These are phyloP conservation scores for Leccinum incarnatum DNA, from an alignment of 768 basidiomycete species.

Conservation along the genomic window DNA sequence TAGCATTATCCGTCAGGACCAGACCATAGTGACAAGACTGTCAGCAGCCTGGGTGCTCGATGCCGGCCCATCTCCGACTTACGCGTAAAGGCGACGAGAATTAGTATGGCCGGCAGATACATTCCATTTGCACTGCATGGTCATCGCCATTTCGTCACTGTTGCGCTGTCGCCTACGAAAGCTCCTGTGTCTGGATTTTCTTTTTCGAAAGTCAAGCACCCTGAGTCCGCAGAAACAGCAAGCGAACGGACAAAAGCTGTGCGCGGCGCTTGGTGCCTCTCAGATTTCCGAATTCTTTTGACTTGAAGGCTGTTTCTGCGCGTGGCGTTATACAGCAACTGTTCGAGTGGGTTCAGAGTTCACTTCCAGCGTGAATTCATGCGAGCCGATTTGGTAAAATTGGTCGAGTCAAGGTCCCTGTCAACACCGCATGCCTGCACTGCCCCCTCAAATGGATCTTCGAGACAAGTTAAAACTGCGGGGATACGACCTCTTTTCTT, in stretches of 20 bases:
- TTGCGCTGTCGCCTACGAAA: neutral
- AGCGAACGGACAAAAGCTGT: neutral
- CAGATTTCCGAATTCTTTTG: neutral
- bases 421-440: neutral
- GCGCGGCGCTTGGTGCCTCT: neutral
- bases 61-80: too few species aligned
- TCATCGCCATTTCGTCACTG: neutral
- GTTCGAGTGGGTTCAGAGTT: neutral
- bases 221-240: neutral
- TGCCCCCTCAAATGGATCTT: neutral
- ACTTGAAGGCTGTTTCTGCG: neutral
- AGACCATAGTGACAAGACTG: too few species aligned
- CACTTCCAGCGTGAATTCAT: neutral
- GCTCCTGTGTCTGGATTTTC: neutral
- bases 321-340: neutral
- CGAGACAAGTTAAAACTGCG: constrained; percentile 1
- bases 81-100: too few species aligned
- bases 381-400: neutral
- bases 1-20: too few species aligned
- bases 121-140: neutral
- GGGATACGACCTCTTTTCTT: too few species aligned
- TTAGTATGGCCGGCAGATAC: too few species aligned
- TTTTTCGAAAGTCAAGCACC: neutral
- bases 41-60: too few species aligned
- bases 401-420: neutral